Base-by-base conservation (phyloP, 176 grass and related monocot species). In the Aegilops speltoides region DNA sequence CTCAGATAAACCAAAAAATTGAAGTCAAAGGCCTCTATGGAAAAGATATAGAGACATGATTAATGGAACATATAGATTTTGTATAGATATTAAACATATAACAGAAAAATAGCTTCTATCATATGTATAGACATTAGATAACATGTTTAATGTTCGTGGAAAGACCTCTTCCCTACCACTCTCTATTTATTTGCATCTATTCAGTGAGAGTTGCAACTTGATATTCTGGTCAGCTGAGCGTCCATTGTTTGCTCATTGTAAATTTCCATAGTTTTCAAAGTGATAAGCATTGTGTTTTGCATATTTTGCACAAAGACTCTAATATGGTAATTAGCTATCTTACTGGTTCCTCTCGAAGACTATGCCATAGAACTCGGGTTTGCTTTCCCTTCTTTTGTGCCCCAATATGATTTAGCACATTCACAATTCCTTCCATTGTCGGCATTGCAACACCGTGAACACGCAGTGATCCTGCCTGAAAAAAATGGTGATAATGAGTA, bases 371-470 rank as follows among this genome's bases (percentile, higher is more conserved):
- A 50, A 99, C 90, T 56, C 73, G 72, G 32, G 87, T 91, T 73
- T 99, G 87, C 45, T 96, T 90, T 85, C 92, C 89, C n/a, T 92
- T 91, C 88, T 89, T 92, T 81, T 88, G 83, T 41, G 92, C 90
- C 78, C 97, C 97, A 68, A 99, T 94, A 83, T 99, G 94, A 87
- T 94, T 89, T 43, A 99, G 85, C 52, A 99, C 97, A 87, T 99
- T 99, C 81, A 82, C 89, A 65, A 99, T 99, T 73, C 97, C 97
- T 90, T 93, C 81, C 79, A 93, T 90, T 8, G 94, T 99, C 9
- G 97, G 97, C 91, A 99, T 99, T 67, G 97, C 97, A 82, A 99
- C 97, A 80, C 97, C 97, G 93, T 99, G 97, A 84, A 99, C 97
- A 78, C 83, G 87, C 74, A 96, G 72, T 3, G 92, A 99, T 60